These are phyloP conservation scores for Rhexocercosporidium sp. DNA, from an alignment of 2,329 filamentous ascomycete species.

Conservation along the genomic window DNA sequence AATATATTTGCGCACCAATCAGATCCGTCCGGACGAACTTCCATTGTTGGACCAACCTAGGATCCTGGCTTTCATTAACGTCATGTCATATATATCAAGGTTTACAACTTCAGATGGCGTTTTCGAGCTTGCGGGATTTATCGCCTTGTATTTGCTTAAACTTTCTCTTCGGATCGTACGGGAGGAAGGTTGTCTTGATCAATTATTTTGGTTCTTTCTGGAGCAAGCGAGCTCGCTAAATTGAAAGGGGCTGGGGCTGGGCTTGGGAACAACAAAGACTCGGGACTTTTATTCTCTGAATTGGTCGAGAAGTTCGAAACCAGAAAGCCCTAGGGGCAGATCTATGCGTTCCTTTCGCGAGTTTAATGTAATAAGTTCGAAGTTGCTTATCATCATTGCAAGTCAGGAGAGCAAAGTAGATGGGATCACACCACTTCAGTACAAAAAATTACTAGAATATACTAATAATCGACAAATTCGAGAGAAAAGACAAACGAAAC, in stretches of 20 bases:
- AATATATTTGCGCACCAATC: constrained; percentile 21
- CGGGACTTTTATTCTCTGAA: not conserved
- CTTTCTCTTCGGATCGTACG: not conserved
- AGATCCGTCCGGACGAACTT: not conserved
- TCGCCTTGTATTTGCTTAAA: not conserved
- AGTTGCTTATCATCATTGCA: not conserved
- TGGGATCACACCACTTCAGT: not conserved
- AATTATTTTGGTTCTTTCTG: not conserved
- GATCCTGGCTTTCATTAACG: not conserved
- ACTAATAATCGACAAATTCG: not conserved
- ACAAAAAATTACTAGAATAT: not conserved
- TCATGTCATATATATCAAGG: not conserved
- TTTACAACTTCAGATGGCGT: not conserved
- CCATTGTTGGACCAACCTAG: not conserved
- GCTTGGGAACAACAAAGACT: not conserved
- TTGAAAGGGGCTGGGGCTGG: not conserved
- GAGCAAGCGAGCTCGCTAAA: constrained; percentile 9
- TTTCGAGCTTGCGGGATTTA: not conserved
- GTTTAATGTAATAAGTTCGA: too few species aligned
- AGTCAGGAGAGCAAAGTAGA: not conserved
- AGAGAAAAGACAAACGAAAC: not conserved
- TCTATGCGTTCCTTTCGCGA: too few species aligned
- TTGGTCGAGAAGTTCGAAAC: too few species aligned
- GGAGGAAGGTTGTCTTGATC: not conserved
- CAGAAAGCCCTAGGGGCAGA: too few species aligned